phyloP scores from a whole-genome alignment of 73 alveolate species.

The Uronychia binucleata region DNA sequence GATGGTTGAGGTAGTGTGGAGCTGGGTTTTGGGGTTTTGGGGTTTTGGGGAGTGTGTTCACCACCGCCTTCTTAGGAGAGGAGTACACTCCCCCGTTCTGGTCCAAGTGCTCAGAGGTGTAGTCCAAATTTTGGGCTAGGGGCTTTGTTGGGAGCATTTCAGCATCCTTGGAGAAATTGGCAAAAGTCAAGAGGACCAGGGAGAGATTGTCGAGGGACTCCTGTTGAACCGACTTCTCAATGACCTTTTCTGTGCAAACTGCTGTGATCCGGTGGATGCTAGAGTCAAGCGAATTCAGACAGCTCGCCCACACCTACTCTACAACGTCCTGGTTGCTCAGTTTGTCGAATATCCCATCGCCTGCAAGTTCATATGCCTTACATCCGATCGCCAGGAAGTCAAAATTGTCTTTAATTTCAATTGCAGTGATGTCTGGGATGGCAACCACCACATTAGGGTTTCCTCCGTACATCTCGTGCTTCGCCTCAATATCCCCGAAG shows the following conservation, averaged over 20 bases:
- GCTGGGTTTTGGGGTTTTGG: too few species aligned
- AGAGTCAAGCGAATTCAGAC: not conserved
- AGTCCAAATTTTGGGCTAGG: not conserved
- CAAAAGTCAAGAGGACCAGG: not conserved
- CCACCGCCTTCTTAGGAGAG: not conserved
- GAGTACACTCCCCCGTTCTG: not conserved
- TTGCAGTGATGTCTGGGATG: conserved; percentile 64
- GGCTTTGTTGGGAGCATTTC: not conserved
- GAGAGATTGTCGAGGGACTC: not conserved
- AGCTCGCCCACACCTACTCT: conserved; percentile 73
- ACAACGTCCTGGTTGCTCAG: conserved; percentile 71
- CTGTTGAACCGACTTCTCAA: not conserved
- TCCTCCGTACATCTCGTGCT: conserved; percentile 66
- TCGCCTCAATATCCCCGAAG: conserved; percentile 83
- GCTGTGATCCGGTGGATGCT: not conserved
- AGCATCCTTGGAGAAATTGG: not conserved
- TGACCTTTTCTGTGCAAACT: not conserved
- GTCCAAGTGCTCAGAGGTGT: not conserved
- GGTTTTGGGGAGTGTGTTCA: not conserved
- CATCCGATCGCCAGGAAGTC: conserved; percentile 72
- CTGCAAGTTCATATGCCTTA: not conserved
- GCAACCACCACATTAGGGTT: conserved; percentile 72
- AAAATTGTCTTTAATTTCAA: conserved; percentile 51
- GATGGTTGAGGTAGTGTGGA: too few species aligned
- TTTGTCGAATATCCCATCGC: conserved; percentile 89